Base-by-base conservation (phyloP, 805 yeast genomes). In the Lipomyces orientalis region DNA sequence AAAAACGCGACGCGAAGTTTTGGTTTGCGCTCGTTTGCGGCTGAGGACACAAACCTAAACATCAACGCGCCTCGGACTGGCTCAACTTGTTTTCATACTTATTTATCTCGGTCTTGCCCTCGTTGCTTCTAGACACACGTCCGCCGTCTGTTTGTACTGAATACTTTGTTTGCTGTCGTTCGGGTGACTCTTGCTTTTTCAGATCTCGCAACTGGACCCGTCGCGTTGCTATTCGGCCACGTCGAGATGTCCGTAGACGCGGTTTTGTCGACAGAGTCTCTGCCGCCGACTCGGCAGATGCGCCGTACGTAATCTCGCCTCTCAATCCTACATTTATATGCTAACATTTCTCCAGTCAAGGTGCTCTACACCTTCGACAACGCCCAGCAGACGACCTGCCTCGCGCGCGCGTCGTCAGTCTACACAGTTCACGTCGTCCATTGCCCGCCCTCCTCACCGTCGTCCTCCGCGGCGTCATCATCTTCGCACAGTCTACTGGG, bases 341-440 rank as follows among this genome's bases (percentile, higher is more conserved):
- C 59, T 61, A 39, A 25, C 39, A 52, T 2, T 14, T 49, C 5
- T 34, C 39, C 54, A 68, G 71, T 80, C 63, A 80, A 80, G 66
- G 76, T 80, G 56, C 73, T 80, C 12, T 80, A 80, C 71, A 78
- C 82, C 16, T 75, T 78, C 59, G 79, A 76, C 67, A 70, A 74
- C 64, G 70, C 71, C 19, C 79, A 76, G 54, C 49, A 71, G 29
- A 78, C 77, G 35, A 72, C 75, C 56, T 79, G 77, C 64, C 73
- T 80, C 37, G 81, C 81, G 22, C 67, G 81, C 68, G 63, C 79
- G 67, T 33, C 64, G 60, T 4, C 68, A 54, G 19, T 67, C 55
- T 58, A 67, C 60, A 62, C 67, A 39, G 70, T 75, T n/a, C 72
- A 70, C 10, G 78, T 76, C 29, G 37, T 64, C 33, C 63, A 49